Evolutionary conservation across 306 rosid species (phyloP), one percentile per base, ranked within the genome.

Genomic region (Abrus pulchellus): DNA sequence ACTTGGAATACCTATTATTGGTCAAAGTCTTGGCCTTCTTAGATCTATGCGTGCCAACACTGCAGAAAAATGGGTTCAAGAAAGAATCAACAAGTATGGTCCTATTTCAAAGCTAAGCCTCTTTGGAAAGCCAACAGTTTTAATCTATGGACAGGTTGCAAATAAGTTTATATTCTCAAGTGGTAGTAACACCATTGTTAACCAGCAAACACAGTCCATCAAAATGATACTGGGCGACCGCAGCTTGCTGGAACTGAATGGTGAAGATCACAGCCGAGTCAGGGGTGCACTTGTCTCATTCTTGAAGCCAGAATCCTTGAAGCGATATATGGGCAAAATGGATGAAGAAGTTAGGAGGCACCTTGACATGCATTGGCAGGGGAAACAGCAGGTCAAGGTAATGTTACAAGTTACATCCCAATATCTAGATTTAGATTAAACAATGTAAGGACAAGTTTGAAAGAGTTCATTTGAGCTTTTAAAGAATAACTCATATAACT

Each of bases 291-390:
- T 94, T 30, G 77, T 88, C 49, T 78, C 90, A 33, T 94, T 92
- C 84, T 82, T 94, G 87, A 92, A 90, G 71, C 93, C 94, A 10
- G 97, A 94, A 32, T 89, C 97, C 27, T 83, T 94, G 82, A 94
- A 87, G 80, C 68, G 12, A 8, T 89, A 88, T 82, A 88, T 90
- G 20, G 87, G 89, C 1, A 90, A 85, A 52, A 88, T 88, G 85
- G 98, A 94, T 43, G 84, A 70, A 32, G 93, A 89, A 87, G 80
- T 90, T 50, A 87, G 74, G 77, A 59, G 20, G 20, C 96, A 92
- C 78, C 79, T 94, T 87, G 76, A 85, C 79, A 87, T 74, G 87
- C 84, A 89, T 80, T 92, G 98, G 97, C 64, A 88, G n/a, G 92
- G 90, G 20, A 85, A 87, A 72, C 84, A 87, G 32, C 75, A 88